phyloP scores from a whole-genome alignment of 371 early-diverging fungal genomes.

The Mucor saturninus region DNA sequence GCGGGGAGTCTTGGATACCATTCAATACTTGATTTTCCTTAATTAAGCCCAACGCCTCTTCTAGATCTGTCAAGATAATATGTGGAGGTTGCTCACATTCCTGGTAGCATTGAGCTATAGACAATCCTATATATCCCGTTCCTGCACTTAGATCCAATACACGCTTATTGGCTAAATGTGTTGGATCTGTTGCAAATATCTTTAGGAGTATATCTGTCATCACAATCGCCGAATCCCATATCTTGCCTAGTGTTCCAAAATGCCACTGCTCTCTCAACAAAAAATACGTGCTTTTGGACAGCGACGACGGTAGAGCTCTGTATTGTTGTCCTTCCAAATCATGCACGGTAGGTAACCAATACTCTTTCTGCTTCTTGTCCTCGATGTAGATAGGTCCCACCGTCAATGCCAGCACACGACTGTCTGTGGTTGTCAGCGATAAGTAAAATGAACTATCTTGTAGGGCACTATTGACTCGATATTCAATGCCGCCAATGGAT shows the following conservation, averaged over 20 bases:
- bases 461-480: neutral
- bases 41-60: conserved; percentile 46
- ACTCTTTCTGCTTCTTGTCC: neutral
- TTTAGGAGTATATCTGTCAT: conserved; percentile 38
- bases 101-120: conserved; percentile 11
- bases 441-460: conserved; percentile 3
- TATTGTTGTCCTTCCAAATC: conserved; percentile 6
- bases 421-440: conserved; percentile 1
- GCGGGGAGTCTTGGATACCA: conserved; percentile 5
- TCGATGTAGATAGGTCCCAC: conserved; percentile 9
- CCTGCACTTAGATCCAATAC: conserved; percentile 58
- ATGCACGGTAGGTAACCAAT: neutral
- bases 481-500: conserved; percentile 12
- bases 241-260: conserved; percentile 51
- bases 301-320: conserved; percentile 4
- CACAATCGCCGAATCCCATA: conserved; percentile 61
- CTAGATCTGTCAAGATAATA: conserved; percentile 44
- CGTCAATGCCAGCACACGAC: conserved; percentile 6
- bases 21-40: conserved; percentile 40
- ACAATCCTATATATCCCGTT: conserved; percentile 24
- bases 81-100: conserved; percentile 10
- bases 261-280: conserved; percentile 46
- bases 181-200: conserved; percentile 18
- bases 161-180: conserved; percentile 24
- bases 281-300: conserved; percentile 3